phyloP scores from a whole-genome alignment of 129 eudicot genomes.

The Centella asiatica region DNA sequence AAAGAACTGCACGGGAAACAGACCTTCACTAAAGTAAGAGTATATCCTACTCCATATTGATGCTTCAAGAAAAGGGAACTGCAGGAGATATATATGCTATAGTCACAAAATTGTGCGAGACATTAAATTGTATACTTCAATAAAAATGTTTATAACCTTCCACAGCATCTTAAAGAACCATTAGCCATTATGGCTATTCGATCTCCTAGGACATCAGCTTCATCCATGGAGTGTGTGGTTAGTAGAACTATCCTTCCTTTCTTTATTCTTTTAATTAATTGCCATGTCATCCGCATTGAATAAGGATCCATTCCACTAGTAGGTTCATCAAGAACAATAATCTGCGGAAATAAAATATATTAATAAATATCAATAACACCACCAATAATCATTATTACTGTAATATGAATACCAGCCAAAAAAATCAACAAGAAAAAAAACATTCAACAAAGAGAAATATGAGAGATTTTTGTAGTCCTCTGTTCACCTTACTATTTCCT shows the following conservation, averaged over 20 bases:
- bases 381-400: too few relatives aligned
- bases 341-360: conserved; percentile 22
- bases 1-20: conserved; percentile 18
- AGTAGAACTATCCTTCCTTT: conserved; percentile 83
- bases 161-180: conserved; percentile 96
- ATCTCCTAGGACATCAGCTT: conserved; percentile 98
- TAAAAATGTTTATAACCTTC: conserved; percentile 61
- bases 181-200: conserved; percentile 99
- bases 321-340: conserved; percentile 97
- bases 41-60: conserved; percentile 98
- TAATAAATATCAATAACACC: not conserved
- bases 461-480: not conserved
- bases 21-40: conserved; percentile 98
- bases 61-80: conserved; percentile 97
- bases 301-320: conserved; percentile 99
- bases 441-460: not conserved
- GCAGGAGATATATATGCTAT: conserved; percentile 17
- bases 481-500: conserved; percentile 85
- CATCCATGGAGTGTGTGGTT: conserved; percentile 99
- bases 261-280: conserved; percentile 74
- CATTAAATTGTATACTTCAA: not conserved
- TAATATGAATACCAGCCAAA: too few relatives aligned
- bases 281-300: conserved; percentile 99
- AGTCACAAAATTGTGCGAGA: conserved; percentile 1
- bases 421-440: not conserved